A percentile compares a stretch with the other conserved stretches of the same genome.
These are phyloP conservation scores for Polytolypa hystricis DNA, from an alignment of 2,329 filamentous ascomycete species.

Conservation along the genomic window DNA sequence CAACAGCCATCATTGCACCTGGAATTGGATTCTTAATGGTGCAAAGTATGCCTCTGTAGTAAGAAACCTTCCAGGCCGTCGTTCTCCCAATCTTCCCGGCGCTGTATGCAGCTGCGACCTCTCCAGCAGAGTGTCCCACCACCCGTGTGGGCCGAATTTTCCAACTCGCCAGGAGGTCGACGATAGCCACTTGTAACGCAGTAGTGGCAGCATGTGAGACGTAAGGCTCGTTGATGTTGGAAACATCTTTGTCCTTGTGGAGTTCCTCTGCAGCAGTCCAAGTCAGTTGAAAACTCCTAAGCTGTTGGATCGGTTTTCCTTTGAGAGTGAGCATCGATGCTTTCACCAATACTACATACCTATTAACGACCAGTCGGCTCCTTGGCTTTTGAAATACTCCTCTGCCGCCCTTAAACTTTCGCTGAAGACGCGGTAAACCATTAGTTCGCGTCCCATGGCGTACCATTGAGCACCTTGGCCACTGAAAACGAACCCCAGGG, in stretches of 20 bases:
- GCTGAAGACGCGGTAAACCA: slow-evolving; percentile 15
- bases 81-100: slow-evolving; percentile 11
- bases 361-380: slow-evolving; percentile 9
- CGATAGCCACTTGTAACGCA: slow-evolving; percentile 24
- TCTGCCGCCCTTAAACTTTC: slow-evolving; percentile 10
- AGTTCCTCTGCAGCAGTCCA: slow-evolving; percentile 11
- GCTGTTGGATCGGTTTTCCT: too few relatives aligned
- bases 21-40: slow-evolving; percentile 1
- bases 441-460: slow-evolving; percentile 21
- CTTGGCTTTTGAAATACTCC: slow-evolving; percentile 9
- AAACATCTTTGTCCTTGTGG: slow-evolving; percentile 4
- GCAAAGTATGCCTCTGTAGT: slow-evolving; percentile 15
- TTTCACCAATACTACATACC: slow-evolving; percentile 3
- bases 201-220: slow-evolving; percentile 23
- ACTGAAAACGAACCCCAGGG: slow-evolving; percentile 22
- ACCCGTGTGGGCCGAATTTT: slow-evolving; percentile 16
- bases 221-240: slow-evolving; percentile 15
- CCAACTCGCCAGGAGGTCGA: slow-evolving; percentile 18
- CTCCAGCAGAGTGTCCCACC: slow-evolving; percentile 26
- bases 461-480: slow-evolving; percentile 29
- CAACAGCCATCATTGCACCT: slow-evolving; percentile 24
- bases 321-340: not conserved
- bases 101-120: slow-evolving; percentile 28
- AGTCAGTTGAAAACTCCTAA: slow-evolving; percentile 5
- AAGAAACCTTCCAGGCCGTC: slow-evolving; percentile 14